A percentile compares a stretch with the other conserved stretches of the same genome.
These are phyloP conservation scores for Populus nigra DNA, from an alignment of 345 rosid genomes.

Conservation along the genomic window DNA sequence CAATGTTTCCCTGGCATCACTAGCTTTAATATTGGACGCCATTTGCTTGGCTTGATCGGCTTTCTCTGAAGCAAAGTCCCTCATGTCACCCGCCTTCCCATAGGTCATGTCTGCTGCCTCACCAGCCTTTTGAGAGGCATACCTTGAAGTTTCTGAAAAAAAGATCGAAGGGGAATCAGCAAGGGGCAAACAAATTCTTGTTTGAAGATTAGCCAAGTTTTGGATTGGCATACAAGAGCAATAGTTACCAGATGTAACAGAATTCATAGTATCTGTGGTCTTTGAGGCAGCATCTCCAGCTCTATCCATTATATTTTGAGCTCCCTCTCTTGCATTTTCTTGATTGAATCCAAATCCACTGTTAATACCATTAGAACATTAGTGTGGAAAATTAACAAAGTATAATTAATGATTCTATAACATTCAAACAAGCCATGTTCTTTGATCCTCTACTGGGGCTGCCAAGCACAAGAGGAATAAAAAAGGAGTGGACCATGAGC, in stretches of 20 bases:
- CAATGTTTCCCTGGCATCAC: constrained; percentile 28
- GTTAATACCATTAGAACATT: not conserved
- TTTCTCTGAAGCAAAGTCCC: constrained; percentile 20
- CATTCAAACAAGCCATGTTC: not conserved
- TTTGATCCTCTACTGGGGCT: not conserved
- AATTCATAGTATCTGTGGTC: constrained; percentile 25
- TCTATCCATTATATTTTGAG: constrained; percentile 19
- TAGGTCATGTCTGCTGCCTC: constrained; percentile 24
- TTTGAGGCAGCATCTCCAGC: constrained; percentile 39
- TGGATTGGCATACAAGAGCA: not conserved
- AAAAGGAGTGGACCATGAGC: not conserved
- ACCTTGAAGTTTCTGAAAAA: constrained; percentile 23
- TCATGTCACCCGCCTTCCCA: constrained; percentile 15
- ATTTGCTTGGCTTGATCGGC: not conserved
- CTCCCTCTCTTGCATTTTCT: constrained; percentile 12
- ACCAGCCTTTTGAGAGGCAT: constrained; percentile 32
- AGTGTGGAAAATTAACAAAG: not conserved
- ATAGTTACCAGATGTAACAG: constrained; percentile 33
- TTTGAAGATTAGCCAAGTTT: not conserved
- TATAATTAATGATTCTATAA: not conserved
- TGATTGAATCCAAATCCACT: constrained; percentile 21
- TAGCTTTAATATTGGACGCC: not conserved
- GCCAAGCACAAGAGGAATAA: not conserved
- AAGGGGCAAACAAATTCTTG: not conserved
- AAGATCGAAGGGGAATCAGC: not conserved